Evolutionary conservation across 2,329 filamentous ascomycete genomes (phyloP), one percentile per base, ranked within the genome.

Genomic region (Huntiella bhutanensis): DNA sequence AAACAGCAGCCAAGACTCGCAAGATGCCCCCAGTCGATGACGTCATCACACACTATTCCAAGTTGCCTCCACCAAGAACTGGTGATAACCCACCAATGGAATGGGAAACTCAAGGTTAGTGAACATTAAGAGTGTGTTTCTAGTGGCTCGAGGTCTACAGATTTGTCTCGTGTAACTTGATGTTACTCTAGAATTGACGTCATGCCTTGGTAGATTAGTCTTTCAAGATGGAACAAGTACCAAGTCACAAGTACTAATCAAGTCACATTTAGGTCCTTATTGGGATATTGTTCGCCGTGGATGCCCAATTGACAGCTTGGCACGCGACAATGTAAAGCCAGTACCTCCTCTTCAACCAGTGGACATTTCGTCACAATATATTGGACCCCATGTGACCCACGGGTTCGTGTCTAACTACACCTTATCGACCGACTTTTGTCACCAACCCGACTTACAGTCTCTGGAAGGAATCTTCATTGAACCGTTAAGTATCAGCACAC

Each of bases 381-480:
- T 68, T 11, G 56, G 58, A 5, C 62, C 66, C 1, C 69, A 78
- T 53, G 66, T 67, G 48, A 63, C 64, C 47, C 60, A 70, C 45
- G 77, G 77, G 4, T 75, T 70, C 49, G 68, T 81, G 4, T 65
- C 66, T 42, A 81, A 81, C 55, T 76, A 69, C 52, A 74, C 75
- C 16, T 60, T 71, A 1, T 71, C 73, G 3, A 68, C 67, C 37
- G 71, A 80, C 47, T 63, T 80, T 33, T 82, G 77, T 58, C 77
- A 77, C 49, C 73, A 81, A 45, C 74, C 77, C 0, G 71, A 77
- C 51, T 61, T 81, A 2, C 68, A 76, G 48, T 67, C 70, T 37
- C 65, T 78, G 2, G 73, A 80, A 52, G 77, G 78, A 37, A 71
- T 80, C 53, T 67, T 82, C 40, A 76, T 79, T 54, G 66, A 71